Conservation (phyloP, 2,329 filamentous ascomycete species). For the Lomentospora prolificans region DNA sequence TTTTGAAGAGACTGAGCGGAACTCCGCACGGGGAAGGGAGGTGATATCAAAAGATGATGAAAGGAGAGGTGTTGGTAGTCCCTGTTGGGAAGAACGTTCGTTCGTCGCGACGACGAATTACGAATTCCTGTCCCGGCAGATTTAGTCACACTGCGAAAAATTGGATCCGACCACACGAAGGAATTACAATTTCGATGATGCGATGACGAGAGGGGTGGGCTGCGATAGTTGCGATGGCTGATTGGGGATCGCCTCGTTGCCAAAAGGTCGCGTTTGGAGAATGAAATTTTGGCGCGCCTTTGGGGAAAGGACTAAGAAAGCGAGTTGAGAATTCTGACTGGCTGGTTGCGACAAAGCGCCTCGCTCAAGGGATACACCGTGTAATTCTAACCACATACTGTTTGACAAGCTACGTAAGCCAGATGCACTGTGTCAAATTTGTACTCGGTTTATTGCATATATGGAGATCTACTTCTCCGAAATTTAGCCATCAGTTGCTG, state of each 20-base stretch:
- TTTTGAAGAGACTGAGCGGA: slow-evolving; percentile 17
- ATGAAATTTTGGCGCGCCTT: slow-evolving; percentile 28
- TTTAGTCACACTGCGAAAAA: too few species aligned
- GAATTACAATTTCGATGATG: too few species aligned
- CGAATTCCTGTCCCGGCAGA: too few species aligned
- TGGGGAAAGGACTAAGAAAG: neutral
- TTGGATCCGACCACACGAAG: too few species aligned
- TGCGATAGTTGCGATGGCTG: slow-evolving; percentile 7
- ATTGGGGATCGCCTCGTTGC: slow-evolving; percentile 6
- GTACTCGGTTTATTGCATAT: too few species aligned
- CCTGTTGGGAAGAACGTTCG: slow-evolving; percentile 1
- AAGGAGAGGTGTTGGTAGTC: neutral
- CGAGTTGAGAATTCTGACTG: neutral
- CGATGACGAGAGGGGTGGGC: neutral
- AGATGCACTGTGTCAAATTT: too few species aligned
- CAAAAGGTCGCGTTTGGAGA: slow-evolving; percentile 17
- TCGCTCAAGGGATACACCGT: neutral
- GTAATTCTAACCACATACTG: too few species aligned
- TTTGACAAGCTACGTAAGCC: too few species aligned
- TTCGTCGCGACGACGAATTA: too few species aligned
- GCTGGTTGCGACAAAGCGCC: neutral
- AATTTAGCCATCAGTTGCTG: too few species aligned
- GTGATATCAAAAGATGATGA: neutral
- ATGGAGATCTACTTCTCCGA: too few species aligned
- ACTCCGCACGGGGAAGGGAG: neutral